These are phyloP conservation scores for Bryopsis sp. DNA, from an alignment of 139 green algal genomes.

Conservation along the genomic window DNA sequence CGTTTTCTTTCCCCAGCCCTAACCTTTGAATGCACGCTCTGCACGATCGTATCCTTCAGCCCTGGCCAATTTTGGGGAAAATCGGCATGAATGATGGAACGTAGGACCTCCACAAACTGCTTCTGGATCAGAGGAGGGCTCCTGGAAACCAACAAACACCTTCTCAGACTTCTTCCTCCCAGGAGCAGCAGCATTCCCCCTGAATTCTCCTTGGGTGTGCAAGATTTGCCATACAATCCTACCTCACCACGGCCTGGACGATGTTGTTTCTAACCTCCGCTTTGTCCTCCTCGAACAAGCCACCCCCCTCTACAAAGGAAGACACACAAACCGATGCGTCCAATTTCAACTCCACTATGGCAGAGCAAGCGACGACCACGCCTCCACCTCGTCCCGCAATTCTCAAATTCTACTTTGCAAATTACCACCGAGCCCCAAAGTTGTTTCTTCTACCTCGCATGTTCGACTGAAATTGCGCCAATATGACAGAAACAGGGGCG, in stretches of 20 bases:
- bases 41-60: slow-evolving; percentile 52
- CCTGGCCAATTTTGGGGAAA: slow-evolving; percentile 78
- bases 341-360: too few relatives aligned
- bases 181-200: too few relatives aligned
- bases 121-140: slow-evolving; percentile 45
- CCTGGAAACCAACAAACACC: slow-evolving; percentile 19
- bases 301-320: background rate
- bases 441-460: too few relatives aligned
- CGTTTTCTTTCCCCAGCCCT: too few relatives aligned
- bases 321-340: too few relatives aligned
- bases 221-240: background rate
- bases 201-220: background rate
- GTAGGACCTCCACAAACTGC: slow-evolving; percentile 84
- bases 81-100: slow-evolving; percentile 68
- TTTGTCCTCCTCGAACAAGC: slow-evolving; percentile 53
- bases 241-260: slow-evolving; percentile 62
- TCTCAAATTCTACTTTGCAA: too few relatives aligned
- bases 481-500: too few relatives aligned
- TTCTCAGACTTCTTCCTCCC: slow-evolving; percentile 6
- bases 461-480: too few relatives aligned
- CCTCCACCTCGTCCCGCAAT: too few relatives aligned
- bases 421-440: too few relatives aligned
- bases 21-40: slow-evolving; percentile 34
- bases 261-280: slow-evolving; percentile 59
- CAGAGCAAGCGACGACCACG: too few relatives aligned